Base-by-base conservation (phyloP, 768 basidiomycete species). In the Lactifluus rugatus region DNA sequence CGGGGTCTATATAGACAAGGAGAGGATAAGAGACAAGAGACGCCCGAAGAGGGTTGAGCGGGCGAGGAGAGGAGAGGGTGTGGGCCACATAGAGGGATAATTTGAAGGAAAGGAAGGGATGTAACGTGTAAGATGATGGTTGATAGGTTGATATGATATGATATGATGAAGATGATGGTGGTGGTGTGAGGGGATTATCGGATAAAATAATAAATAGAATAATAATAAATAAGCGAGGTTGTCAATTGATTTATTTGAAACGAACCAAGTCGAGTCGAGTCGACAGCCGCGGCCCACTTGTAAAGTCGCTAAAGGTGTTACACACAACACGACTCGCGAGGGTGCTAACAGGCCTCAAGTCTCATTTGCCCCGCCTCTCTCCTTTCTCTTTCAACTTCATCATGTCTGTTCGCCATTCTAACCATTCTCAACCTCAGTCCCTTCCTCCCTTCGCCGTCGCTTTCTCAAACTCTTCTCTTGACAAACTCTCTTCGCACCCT, bases 371-470 rank as follows among this genome's bases (percentile, higher is more conserved):
- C 45, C 46, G 14, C n/a, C 44, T 42, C 48, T 44, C 28, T 19
- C 36, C 32, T 31, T 32, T 45, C 16, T 53, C 47, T 25, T 45
- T 10, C 56, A 32, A 10, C 48, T 31, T 23, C 52, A 53, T 52
- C 56, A 64, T 64, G 63, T 64, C 63, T 34, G 61, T 64, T 52
- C 69, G 71, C 66, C 70, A 73, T 78, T 70, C 73, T 74, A 48
- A 73, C 75, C 44, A 77, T 75, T 64, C 69, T 72, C 60, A 72
- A 75, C 60, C 84, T 17, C 63, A 83, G 69, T 83, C 86, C 10
- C 80, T 90, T 39, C 88, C 88, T 41, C 85, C 88, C 44, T 90
- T 90, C 70, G 82, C 84, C 2, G 83, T 86, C 72, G 81, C 88
- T 0, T 90, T 90, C 72, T 81, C 78, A 68, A 73, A 65, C 52